These are phyloP conservation scores for Fusarium floridanum DNA, from an alignment of 2,329 filamentous ascomycete species.

Conservation along the genomic window DNA sequence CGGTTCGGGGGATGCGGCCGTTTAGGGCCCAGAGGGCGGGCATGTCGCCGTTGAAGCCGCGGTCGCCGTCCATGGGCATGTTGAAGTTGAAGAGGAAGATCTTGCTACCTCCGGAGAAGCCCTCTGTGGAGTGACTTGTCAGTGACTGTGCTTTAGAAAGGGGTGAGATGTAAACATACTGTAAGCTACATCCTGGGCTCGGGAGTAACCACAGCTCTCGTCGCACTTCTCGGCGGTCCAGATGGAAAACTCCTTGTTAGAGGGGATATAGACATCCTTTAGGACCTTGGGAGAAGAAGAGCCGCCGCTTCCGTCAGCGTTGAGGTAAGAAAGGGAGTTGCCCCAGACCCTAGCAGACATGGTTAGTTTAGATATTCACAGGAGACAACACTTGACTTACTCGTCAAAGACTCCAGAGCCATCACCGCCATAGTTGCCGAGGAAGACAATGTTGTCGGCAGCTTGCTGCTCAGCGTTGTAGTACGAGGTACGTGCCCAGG, in stretches of 20 bases:
- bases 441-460: slow-evolving; percentile 61
- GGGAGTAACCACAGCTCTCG: slow-evolving; percentile 59
- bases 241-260: slow-evolving; percentile 61
- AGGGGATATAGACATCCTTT: slow-evolving; percentile 55
- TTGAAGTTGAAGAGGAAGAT: slow-evolving; percentile 80
- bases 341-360: slow-evolving; percentile 55
- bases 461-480: slow-evolving; percentile 57
- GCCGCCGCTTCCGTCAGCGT: slow-evolving; percentile 56
- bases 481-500: slow-evolving; percentile 60
- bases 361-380: slow-evolving; percentile 18
- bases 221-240: slow-evolving; percentile 60
- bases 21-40: slow-evolving; percentile 84
- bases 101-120: slow-evolving; percentile 78
- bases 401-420: slow-evolving; percentile 59
- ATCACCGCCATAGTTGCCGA: slow-evolving; percentile 62
- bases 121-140: slow-evolving; percentile 62
- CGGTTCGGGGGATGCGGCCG: slow-evolving; percentile 76
- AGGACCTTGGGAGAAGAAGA: slow-evolving; percentile 56
- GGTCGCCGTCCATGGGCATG: slow-evolving; percentile 73
- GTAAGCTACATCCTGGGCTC: slow-evolving; percentile 59
- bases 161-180: slow-evolving; percentile 47
- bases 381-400: slow-evolving; percentile 49
- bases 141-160: slow-evolving; percentile 11
- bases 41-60: slow-evolving; percentile 72
- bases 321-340: slow-evolving; percentile 61